Base-by-base conservation (phyloP, 768 basidiomycete species). In the Russula sp. region DNA sequence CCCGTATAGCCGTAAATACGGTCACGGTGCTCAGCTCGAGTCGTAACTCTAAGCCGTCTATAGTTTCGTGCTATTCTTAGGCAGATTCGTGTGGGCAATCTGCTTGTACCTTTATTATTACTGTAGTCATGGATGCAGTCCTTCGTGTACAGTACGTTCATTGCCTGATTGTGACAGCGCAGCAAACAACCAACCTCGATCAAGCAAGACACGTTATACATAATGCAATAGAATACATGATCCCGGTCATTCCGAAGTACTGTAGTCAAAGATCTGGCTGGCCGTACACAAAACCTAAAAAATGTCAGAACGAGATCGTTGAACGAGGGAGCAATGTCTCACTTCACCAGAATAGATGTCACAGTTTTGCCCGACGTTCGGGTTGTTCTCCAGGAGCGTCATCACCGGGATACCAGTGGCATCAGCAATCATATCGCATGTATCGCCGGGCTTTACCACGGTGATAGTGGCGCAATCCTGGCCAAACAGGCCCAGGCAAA, bases 321-420 rank as follows among this genome's bases (percentile, higher is more conserved):
- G n/a, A n/a, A n/a, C n/a, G n/a, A n/a, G n/a, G n/a, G n/a, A n/a
- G n/a, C 13, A 14, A 46, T 2, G 11, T 10, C 51, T 8, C n/a
- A n/a, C 7, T 6, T 7, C 7, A 69, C 84, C 87, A 58, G 85
- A 69, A 75, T 90, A 88, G 71, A 90, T 76, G 76, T 90, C 89
- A 72, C 83, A 87, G 0, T 70, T 74, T 0, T 54, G 4, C 68
- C 82, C 64, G 67, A 91, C 78, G 73, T 89, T 84, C 32, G 87
- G 90, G 81, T 92, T 92, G 81, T 90, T 91, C 61, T 68, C 20
- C 69, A 72, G 75, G 39, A 91, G 76, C 7, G 83, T 77, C 50
- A 82, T 81, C 45, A 68, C 60, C 77, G 83, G 81, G 71, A 87
- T 68, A 48, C 74, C 72, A 66, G 73, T 67, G 3, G n/a, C n/a